Conservation (phyloP, 108 stramenopile genomes). For the Cylindrotheca closterium region DNA sequence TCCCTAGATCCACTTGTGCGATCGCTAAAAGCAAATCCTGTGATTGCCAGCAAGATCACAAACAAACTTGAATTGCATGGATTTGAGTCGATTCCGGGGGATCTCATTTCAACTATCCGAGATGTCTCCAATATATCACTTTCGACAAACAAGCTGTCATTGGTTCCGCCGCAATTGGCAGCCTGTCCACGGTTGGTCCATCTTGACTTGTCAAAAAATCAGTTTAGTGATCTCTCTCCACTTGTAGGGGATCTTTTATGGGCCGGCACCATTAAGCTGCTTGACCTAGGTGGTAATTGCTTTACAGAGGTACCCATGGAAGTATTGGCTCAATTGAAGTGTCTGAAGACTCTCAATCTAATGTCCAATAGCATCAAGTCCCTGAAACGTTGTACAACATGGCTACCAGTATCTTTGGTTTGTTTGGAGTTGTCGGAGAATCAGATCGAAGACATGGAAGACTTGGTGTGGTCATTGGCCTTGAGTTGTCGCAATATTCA, state of each 20-base stretch:
- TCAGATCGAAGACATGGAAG: conserved; percentile 26
- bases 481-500: conserved; percentile 19
- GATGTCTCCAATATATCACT: conserved; percentile 15
- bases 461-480: conserved; percentile 7
- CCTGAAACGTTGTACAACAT: conserved; percentile 10
- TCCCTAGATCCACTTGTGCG: too few relatives aligned
- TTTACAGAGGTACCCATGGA: conserved; percentile 14
- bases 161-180: conserved; percentile 9
- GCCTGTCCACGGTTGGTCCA: conserved; percentile 6
- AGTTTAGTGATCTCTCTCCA: conserved; percentile 1
- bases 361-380: conserved; percentile 16
- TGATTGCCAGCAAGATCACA: conserved; percentile 2
- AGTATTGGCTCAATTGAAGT: neutral
- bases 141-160: conserved; percentile 1
- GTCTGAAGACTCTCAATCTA: conserved; percentile 18
- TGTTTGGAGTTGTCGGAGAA: conserved; percentile 37
- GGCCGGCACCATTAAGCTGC: conserved; percentile 8
- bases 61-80: conserved; percentile 1
- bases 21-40: neutral
- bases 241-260: neutral
- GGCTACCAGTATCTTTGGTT: conserved; percentile 12
- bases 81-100: conserved; percentile 15
- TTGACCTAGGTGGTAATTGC: conserved; percentile 24
- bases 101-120: conserved; percentile 12
- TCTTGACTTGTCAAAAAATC: conserved; percentile 13